A percentile compares a stretch with the other conserved stretches of the same genome.
phyloP scores from a whole-genome alignment of 2,329 filamentous ascomycete species.

The Neofusicoccum sp. region DNA sequence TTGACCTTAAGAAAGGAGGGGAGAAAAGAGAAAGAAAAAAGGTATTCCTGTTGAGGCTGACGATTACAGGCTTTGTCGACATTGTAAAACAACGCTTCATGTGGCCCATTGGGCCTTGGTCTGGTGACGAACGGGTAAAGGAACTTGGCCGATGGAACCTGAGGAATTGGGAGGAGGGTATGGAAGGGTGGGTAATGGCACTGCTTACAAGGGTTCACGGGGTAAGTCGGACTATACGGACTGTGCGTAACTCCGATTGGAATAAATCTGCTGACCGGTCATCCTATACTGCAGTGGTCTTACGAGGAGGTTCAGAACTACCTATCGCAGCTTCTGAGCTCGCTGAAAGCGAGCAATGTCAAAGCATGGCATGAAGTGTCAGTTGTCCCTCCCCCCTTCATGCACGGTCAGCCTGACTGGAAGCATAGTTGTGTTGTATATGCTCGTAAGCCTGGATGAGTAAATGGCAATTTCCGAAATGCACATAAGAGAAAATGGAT shows the following conservation, averaged over 20 bases:
- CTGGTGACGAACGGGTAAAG: slow-evolving; percentile 31
- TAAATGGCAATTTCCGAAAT: background rate
- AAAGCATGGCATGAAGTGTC: slow-evolving; percentile 15
- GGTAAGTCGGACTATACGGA: slow-evolving; percentile 19
- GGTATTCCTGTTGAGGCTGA: background rate
- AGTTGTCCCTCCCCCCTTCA: background rate
- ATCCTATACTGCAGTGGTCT: slow-evolving; percentile 5
- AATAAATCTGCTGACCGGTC: background rate
- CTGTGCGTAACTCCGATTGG: background rate
- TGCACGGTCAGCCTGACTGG: background rate
- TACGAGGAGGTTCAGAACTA: slow-evolving; percentile 16
- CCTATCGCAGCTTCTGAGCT: background rate
- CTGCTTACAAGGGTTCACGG: slow-evolving; percentile 39
- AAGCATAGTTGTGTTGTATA: slow-evolving; percentile 8
- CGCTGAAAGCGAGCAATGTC: background rate
- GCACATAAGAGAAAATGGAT: background rate
- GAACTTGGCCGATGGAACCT: slow-evolving; percentile 37
- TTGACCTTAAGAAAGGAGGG: slow-evolving; percentile 5
- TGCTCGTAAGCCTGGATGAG: slow-evolving; percentile 6
- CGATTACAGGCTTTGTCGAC: slow-evolving; percentile 28
- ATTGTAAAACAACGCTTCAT: slow-evolving; percentile 27
- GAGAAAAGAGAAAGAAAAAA: background rate
- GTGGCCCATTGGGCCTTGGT: slow-evolving; percentile 37
- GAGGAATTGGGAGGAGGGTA: slow-evolving; percentile 41
- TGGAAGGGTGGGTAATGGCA: slow-evolving; percentile 43